Evolutionary conservation across 345 rosid genomes (phyloP).

Genomic region (Gossypium sturtianum): DNA sequence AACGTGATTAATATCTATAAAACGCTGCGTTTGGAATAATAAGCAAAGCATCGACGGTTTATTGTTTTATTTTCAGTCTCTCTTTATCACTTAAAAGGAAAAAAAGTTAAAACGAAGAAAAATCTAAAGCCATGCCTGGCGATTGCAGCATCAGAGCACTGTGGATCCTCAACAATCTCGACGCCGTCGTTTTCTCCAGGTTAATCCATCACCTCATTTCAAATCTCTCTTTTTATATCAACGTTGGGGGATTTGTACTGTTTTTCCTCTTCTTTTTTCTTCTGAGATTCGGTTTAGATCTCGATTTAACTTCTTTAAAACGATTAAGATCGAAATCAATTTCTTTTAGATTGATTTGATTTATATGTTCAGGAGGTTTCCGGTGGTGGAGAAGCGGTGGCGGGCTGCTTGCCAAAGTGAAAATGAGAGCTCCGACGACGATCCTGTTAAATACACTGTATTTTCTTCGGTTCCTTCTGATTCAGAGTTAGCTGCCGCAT

Average conservation of each 20-base stretch:
- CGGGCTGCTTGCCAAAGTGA: conserved; percentile 46
- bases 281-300: not conserved
- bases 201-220: conserved; percentile 6
- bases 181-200: conserved; percentile 84
- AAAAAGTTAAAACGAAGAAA: too few relatives aligned
- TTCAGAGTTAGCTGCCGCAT: conserved; percentile 55
- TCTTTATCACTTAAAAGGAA: not conserved
- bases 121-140: conserved; percentile 39
- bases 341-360: not conserved
- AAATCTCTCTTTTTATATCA: not conserved
- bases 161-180: conserved; percentile 78
- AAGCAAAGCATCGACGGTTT: not conserved
- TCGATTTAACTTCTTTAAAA: not conserved
- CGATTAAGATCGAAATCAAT: not conserved
- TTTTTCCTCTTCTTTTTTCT: not conserved
- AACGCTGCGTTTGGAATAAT: not conserved
- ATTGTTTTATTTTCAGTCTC: not conserved
- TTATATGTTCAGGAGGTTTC: conserved; percentile 58
- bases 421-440: conserved; percentile 27
- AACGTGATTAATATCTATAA: not conserved
- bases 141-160: conserved; percentile 83
- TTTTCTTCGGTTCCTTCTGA: conserved; percentile 56
- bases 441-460: conserved; percentile 24
- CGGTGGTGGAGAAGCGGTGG: conserved; percentile 84
- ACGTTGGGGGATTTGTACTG: not conserved